These are phyloP conservation scores for Penicillium atrosanguineum DNA, from an alignment of 495 filamentous ascomycete genomes.

Conservation along the genomic window DNA sequence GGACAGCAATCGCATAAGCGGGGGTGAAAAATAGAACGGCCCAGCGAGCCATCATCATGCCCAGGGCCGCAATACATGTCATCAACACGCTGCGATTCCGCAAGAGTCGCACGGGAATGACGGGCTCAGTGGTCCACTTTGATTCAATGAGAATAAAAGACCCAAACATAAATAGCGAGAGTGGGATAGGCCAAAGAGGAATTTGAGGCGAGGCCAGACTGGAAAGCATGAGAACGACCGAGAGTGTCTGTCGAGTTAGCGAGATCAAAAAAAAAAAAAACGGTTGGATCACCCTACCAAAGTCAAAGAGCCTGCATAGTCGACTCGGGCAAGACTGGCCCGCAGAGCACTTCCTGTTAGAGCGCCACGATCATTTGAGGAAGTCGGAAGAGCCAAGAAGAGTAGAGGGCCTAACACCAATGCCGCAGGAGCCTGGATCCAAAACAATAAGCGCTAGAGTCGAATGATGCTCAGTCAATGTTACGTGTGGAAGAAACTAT, in stretches of 20 bases:
- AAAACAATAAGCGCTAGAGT: constrained; percentile 62
- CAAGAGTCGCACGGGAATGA: constrained; percentile 67
- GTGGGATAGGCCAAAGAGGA: constrained; percentile 51
- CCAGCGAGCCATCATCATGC: constrained; percentile 76
- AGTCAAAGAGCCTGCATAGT: constrained; percentile 64
- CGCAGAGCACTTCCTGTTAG: constrained; percentile 23
- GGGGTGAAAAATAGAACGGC: constrained; percentile 74
- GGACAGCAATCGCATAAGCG: constrained; percentile 69
- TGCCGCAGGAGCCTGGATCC: constrained; percentile 58
- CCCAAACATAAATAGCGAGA: constrained; percentile 51
- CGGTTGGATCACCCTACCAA: constrained; percentile 44
- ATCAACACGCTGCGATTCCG: constrained; percentile 61
- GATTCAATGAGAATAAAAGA: constrained; percentile 62
- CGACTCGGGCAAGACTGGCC: constrained; percentile 57
- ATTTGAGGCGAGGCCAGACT: constrained; percentile 60
- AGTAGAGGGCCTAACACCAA: constrained; percentile 55
- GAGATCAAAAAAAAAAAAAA: not conserved
- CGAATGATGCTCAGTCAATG: not conserved
- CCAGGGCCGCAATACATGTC: constrained; percentile 64
- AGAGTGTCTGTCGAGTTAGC: constrained; percentile 33
- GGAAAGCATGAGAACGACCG: constrained; percentile 63
- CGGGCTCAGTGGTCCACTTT: constrained; percentile 55
- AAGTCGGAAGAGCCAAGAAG: constrained; percentile 55
- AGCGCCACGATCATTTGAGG: constrained; percentile 26
- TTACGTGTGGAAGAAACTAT: not conserved